Evolutionary conservation across 1,139 yeast species (phyloP).

Genomic region (Pichia sp.): DNA sequence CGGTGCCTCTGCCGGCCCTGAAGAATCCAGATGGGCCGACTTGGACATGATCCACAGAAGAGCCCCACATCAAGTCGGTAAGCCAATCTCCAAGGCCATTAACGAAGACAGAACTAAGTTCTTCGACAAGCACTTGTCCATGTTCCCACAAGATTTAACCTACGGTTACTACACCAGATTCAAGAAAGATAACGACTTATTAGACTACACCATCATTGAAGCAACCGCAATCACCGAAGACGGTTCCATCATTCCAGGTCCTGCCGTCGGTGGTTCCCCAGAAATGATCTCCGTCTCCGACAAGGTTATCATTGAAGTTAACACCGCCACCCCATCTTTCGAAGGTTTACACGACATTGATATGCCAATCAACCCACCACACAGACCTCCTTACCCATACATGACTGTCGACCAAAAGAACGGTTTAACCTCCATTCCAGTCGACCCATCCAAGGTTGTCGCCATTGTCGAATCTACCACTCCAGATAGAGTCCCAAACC

Average conservation of each 20-base stretch:
- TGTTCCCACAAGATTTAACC: slow-evolving; percentile 97
- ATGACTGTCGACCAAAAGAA: slow-evolving; percentile 66
- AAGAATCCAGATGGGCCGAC: slow-evolving; percentile 93
- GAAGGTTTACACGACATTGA: slow-evolving; percentile 97
- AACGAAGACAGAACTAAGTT: slow-evolving; percentile 84
- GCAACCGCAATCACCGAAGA: slow-evolving; percentile 97
- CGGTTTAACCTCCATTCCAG: slow-evolving; percentile 75
- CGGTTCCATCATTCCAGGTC: slow-evolving; percentile 93
- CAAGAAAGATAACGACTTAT: slow-evolving; percentile 56
- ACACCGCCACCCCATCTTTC: slow-evolving; percentile 89
- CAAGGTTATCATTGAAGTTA: slow-evolving; percentile 87
- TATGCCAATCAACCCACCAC: slow-evolving; percentile 87
- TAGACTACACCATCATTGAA: slow-evolving; percentile 88
- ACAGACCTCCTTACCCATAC: slow-evolving; percentile 87
- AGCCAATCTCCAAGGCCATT: slow-evolving; percentile 86
- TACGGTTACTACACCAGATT: slow-evolving; percentile 81
- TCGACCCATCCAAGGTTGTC: slow-evolving; percentile 84
- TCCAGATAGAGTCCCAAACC: slow-evolving; percentile 81
- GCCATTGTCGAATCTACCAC: slow-evolving; percentile 86
- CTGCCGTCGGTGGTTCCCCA: slow-evolving; percentile 97
- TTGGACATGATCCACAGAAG: slow-evolving; percentile 83
- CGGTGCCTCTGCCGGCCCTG: slow-evolving; percentile 98
- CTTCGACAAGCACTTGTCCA: slow-evolving; percentile 94
- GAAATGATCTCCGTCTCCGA: slow-evolving; percentile 85
- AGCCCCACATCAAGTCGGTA: slow-evolving; percentile 98